phyloP scores from a whole-genome alignment of 768 basidiomycete species.

The Tulasnella sp. region DNA sequence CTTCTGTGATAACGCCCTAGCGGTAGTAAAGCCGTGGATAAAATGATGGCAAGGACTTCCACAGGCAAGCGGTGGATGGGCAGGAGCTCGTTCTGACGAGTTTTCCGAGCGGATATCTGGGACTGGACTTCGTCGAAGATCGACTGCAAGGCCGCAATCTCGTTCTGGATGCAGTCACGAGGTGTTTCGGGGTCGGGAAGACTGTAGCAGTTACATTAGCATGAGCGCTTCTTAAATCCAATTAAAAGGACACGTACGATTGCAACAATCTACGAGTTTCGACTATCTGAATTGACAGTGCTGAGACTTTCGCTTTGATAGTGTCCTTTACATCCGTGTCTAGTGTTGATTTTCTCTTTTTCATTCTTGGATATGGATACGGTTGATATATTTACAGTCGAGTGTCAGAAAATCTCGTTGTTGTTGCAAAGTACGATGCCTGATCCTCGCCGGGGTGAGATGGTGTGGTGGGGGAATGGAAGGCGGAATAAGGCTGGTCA shows the following conservation, averaged over 20 bases:
- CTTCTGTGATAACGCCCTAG: background rate
- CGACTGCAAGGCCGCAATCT: background rate
- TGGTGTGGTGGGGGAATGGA: too few species aligned
- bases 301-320: background rate
- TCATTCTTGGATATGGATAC: too few species aligned
- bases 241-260: background rate
- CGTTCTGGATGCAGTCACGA: background rate
- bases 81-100: background rate
- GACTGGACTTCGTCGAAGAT: background rate
- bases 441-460: too few species aligned
- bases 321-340: too few species aligned
- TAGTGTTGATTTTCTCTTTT: too few species aligned
- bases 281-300: background rate
- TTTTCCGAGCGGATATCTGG: background rate
- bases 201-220: background rate
- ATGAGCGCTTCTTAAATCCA: background rate
- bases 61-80: background rate
- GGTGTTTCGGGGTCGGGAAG: background rate
- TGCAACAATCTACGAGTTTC: background rate
- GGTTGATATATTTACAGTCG: too few species aligned
- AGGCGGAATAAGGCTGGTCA: too few species aligned
- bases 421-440: too few species aligned
- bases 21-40: background rate
- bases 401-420: background rate
- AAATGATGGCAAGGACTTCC: background rate